Conservation (phyloP, 805 yeast species). For the Millerago galiae region DNA sequence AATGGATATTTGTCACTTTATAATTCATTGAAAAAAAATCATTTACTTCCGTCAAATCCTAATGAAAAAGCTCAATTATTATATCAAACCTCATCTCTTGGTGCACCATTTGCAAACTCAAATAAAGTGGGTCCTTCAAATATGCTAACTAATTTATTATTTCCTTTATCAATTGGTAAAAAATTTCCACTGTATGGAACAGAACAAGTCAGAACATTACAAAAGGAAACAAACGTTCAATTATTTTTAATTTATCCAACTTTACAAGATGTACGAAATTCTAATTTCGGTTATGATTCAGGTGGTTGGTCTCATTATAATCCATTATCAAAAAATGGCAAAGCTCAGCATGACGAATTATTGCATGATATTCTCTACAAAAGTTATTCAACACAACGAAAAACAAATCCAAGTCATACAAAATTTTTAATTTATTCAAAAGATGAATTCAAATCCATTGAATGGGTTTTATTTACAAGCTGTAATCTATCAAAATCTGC, state of each 20-base stretch:
- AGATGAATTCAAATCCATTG: conserved; percentile 41
- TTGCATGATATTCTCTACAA: conserved; percentile 31
- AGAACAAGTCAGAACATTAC: conserved; percentile 21
- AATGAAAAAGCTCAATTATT: conserved; percentile 19
- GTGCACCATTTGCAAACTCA: conserved; percentile 12
- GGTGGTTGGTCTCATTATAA: conserved; percentile 48
- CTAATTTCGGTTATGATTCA: conserved; percentile 35
- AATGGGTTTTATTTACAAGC: conserved; percentile 70
- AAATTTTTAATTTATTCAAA: conserved; percentile 57
- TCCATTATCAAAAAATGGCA: conserved; percentile 18
- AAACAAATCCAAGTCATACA: conserved; percentile 51
- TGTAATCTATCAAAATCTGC: conserved; percentile 74
- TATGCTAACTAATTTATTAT: conserved; percentile 20
- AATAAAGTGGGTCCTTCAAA: conserved; percentile 8
- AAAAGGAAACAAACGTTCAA: conserved; percentile 20
- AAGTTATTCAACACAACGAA: conserved; percentile 24
- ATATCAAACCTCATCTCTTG: conserved; percentile 30
- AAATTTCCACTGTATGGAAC: conserved; percentile 10
- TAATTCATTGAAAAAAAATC: conserved; percentile 15
- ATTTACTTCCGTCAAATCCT: conserved; percentile 8
- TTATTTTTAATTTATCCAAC: conserved; percentile 39
- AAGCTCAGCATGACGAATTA: conserved; percentile 32
- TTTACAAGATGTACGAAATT: conserved; percentile 3
- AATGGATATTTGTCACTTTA: conserved; percentile 25
- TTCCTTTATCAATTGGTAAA: conserved; percentile 15